Evolutionary conservation across 1,139 yeast species (phyloP).

Genomic region (Candida freyschussii): DNA sequence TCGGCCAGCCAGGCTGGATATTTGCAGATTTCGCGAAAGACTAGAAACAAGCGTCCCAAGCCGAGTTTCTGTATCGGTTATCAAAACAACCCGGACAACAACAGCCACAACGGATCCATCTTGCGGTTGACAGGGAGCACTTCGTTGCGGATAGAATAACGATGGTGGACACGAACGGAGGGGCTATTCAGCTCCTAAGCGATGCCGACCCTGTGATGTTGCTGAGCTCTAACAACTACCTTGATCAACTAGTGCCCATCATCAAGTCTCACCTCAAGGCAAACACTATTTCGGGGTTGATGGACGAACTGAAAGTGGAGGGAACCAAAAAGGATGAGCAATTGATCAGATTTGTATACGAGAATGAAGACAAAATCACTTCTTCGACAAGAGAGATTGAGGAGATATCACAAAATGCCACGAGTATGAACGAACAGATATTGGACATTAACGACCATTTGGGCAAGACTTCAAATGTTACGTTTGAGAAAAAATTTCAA

Average conservation of each 20-base stretch:
- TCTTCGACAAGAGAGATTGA: constrained; percentile 53
- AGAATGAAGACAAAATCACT: constrained; percentile 55
- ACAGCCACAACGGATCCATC: too few species aligned
- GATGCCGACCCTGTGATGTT: constrained; percentile 31
- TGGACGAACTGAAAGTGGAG: constrained; percentile 51
- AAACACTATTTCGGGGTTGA: constrained; percentile 52
- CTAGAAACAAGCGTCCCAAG: too few species aligned
- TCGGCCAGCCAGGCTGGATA: too few species aligned
- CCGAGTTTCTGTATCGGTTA: too few species aligned
- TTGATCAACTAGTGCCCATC: constrained; percentile 80
- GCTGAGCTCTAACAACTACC: constrained; percentile 60
- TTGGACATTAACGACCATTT: constrained; percentile 48
- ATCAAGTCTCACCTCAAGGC: constrained; percentile 59
- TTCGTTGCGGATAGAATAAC: too few species aligned
- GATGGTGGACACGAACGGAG: too few species aligned
- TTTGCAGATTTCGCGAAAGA: too few species aligned
- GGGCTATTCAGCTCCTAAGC: constrained; percentile 17
- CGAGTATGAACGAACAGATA: constrained; percentile 48
- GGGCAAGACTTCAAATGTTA: constrained; percentile 57
- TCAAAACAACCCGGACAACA: too few species aligned
- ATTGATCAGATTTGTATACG: constrained; percentile 55
- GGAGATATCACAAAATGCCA: constrained; percentile 50
- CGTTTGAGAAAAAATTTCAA: constrained; percentile 54
- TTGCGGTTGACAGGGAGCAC: too few species aligned
- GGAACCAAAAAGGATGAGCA: constrained; percentile 60